Percentiles rank a stretch among this genome's conserved stretches.
Evolutionary conservation across 176 grass and related monocot species (phyloP).

Genomic region (Musa schizocarpa): DNA sequence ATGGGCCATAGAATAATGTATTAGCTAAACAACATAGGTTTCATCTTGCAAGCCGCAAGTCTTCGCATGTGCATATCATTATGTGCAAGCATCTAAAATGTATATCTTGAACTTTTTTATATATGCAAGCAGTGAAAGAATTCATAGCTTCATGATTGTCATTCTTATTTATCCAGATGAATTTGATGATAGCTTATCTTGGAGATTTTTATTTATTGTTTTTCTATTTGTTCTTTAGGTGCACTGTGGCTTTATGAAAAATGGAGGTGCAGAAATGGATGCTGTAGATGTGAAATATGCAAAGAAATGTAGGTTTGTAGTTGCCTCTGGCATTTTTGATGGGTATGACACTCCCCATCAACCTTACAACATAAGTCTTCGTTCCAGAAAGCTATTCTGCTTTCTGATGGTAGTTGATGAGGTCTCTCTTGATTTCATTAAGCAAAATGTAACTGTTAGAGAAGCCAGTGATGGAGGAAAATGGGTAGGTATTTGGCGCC

Average conservation of each 20-base stretch:
- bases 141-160: neutral
- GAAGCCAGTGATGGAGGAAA: conserved; percentile 62
- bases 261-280: conserved; percentile 84
- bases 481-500: conserved; percentile 94
- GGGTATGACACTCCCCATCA: conserved; percentile 91
- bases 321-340: conserved; percentile 99
- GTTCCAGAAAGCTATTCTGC: conserved; percentile 87
- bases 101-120: neutral
- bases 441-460: conserved; percentile 62
- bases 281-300: conserved; percentile 59
- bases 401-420: conserved; percentile 98
- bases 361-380: conserved; percentile 72
- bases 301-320: conserved; percentile 78
- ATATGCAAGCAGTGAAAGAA: neutral
- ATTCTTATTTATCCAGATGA: too few species aligned
- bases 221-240: conserved; percentile 42
- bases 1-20: neutral
- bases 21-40: neutral
- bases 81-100: neutral
- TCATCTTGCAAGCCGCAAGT: neutral
- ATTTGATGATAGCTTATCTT: too few species aligned
- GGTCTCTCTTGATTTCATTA: conserved; percentile 78
- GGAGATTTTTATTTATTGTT: neutral
- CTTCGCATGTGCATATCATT: neutral
- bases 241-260: conserved; percentile 90